These are phyloP conservation scores for Hypomyces perniciosus DNA, from an alignment of 2,329 filamentous ascomycete species.

Conservation along the genomic window DNA sequence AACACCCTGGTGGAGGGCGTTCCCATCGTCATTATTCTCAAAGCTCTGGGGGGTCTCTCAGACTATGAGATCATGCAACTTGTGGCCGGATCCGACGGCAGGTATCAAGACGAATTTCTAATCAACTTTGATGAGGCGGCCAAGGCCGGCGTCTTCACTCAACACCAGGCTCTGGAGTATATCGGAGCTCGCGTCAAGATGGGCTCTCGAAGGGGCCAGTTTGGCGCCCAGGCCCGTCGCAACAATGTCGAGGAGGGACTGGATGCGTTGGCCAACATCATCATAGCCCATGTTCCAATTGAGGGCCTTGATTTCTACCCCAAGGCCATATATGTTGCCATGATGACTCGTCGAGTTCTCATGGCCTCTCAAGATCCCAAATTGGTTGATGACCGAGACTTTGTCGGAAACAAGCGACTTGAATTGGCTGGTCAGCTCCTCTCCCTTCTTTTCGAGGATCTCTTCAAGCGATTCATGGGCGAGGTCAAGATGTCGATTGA, in stretches of 20 bases:
- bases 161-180: constrained; percentile 92
- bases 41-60: constrained; percentile 87
- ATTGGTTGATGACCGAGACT: constrained; percentile 92
- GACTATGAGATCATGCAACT: constrained; percentile 93
- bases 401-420: constrained; percentile 94
- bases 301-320: constrained; percentile 88
- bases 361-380: constrained; percentile 89
- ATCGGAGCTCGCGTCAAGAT: constrained; percentile 85
- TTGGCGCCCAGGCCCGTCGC: constrained; percentile 53
- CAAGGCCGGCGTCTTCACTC: constrained; percentile 78
- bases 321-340: constrained; percentile 93
- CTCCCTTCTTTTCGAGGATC: constrained; percentile 89
- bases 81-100: constrained; percentile 77
- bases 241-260: constrained; percentile 88
- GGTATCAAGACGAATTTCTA: constrained; percentile 90
- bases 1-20: constrained; percentile 90
- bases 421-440: constrained; percentile 93
- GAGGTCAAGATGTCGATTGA: constrained; percentile 92
- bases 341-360: constrained; percentile 93
- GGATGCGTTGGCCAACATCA: constrained; percentile 84
- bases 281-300: constrained; percentile 92
- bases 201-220: constrained; percentile 59
- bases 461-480: constrained; percentile 91
- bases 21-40: constrained; percentile 89
- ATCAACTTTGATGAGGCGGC: constrained; percentile 93